phyloP scores from a whole-genome alignment of 805 yeast genomes.

The Saturnispora galanensis region DNA sequence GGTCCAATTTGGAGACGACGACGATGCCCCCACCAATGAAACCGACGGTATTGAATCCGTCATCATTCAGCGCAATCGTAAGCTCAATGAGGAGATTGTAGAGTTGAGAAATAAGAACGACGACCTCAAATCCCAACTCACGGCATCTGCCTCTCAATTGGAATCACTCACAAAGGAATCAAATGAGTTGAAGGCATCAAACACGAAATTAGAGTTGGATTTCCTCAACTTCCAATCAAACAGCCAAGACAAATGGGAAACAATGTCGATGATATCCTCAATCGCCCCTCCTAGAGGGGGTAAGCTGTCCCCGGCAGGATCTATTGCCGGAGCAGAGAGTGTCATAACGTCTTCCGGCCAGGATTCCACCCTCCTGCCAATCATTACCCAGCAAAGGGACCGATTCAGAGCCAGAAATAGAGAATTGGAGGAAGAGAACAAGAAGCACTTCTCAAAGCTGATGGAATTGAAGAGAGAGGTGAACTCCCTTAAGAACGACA shows the following conservation, averaged over 20 bases:
- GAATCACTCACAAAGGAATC: conserved; percentile 37
- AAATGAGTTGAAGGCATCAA: conserved; percentile 71
- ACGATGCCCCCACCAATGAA: conserved; percentile 31
- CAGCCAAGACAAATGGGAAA: conserved; percentile 43
- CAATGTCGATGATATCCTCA: conserved; percentile 61
- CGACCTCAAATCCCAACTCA: conserved; percentile 31
- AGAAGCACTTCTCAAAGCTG: conserved; percentile 43
- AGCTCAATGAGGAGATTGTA: conserved; percentile 60
- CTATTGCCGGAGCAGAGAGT: conserved; percentile 33
- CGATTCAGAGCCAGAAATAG: conserved; percentile 75
- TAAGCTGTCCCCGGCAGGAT: conserved; percentile 42
- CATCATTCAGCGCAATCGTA: conserved; percentile 60
- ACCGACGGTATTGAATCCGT: conserved; percentile 33
- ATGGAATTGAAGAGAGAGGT: conserved; percentile 58
- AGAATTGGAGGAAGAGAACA: conserved; percentile 75
- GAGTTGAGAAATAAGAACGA: conserved; percentile 52
- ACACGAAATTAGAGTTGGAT: conserved; percentile 59
- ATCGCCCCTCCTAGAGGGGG: conserved; percentile 25
- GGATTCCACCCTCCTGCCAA: conserved; percentile 58
- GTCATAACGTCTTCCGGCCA: conserved; percentile 7
- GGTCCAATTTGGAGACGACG: conserved; percentile 54
- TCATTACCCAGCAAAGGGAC: conserved; percentile 91
- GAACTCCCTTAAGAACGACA: conserved; percentile 57
- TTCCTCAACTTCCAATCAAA: conserved; percentile 33
- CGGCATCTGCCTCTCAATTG: conserved; percentile 29